Conservation (phyloP, 768 basidiomycete species). For the Crucibulum laeve region DNA sequence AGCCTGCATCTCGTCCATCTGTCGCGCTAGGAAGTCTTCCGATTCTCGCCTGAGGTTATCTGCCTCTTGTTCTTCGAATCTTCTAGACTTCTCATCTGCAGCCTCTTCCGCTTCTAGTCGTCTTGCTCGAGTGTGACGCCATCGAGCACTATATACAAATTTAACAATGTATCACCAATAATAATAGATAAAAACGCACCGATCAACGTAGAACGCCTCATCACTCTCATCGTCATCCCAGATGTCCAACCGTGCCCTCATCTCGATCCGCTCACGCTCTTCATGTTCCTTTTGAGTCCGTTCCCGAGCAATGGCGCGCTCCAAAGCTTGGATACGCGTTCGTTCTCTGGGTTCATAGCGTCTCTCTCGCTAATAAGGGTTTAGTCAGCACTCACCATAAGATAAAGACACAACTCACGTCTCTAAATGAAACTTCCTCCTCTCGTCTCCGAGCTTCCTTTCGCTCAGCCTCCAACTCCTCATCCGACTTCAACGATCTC, state of each 20-base stretch:
- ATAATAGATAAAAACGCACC: slow-evolving; percentile 35
- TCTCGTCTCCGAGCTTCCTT: slow-evolving; percentile 72
- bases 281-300: slow-evolving; percentile 70
- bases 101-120: slow-evolving; percentile 74
- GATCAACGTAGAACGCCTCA: slow-evolving; percentile 88
- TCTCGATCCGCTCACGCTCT: slow-evolving; percentile 75
- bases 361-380: slow-evolving; percentile 70
- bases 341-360: slow-evolving; percentile 92
- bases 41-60: slow-evolving; percentile 87
- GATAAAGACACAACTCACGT: slow-evolving; percentile 50
- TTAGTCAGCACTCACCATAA: neutral
- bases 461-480: slow-evolving; percentile 81
- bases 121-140: slow-evolving; percentile 75
- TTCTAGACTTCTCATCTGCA: slow-evolving; percentile 78
- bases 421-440: slow-evolving; percentile 81
- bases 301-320: slow-evolving; percentile 72
- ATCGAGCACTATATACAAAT: slow-evolving; percentile 56
- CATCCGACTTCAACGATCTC: slow-evolving; percentile 67
- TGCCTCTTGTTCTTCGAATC: slow-evolving; percentile 80
- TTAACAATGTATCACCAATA: neutral
- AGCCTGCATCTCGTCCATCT: slow-evolving; percentile 95
- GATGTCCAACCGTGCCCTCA: slow-evolving; percentile 76
- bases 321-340: slow-evolving; percentile 69
- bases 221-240: slow-evolving; percentile 95
- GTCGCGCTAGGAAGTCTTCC: slow-evolving; percentile 88